Evolutionary conservation across 2,329 filamentous ascomycete species (phyloP).

Genomic region (Neurospora sp.): DNA sequence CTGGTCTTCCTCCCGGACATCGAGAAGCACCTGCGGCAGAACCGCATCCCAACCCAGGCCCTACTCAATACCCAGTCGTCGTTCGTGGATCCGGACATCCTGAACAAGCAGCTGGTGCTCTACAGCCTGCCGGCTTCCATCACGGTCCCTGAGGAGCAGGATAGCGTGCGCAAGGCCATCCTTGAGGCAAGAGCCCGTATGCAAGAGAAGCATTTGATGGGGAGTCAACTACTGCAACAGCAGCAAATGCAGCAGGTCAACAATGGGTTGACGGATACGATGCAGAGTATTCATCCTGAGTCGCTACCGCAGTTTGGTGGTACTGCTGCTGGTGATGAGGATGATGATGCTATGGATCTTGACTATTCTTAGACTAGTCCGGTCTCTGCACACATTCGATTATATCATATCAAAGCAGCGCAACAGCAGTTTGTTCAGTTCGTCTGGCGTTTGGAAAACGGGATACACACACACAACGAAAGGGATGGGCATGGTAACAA

Average conservation of each 20-base stretch:
- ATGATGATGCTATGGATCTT: slow-evolving; percentile 18
- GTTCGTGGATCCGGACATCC: slow-evolving; percentile 33
- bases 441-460: not conserved
- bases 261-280: slow-evolving; percentile 4
- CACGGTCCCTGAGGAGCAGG: slow-evolving; percentile 61
- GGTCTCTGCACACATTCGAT: not conserved
- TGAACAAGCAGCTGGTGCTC: slow-evolving; percentile 66
- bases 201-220: slow-evolving; percentile 44
- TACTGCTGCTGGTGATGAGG: slow-evolving; percentile 2
- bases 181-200: slow-evolving; percentile 64
- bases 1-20: slow-evolving; percentile 80
- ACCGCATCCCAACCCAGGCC: slow-evolving; percentile 54
- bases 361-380: slow-evolving; percentile 8
- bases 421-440: not conserved
- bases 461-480: not conserved
- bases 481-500: not conserved
- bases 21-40: slow-evolving; percentile 64
- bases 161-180: slow-evolving; percentile 74
- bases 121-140: slow-evolving; percentile 73
- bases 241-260: slow-evolving; percentile 1
- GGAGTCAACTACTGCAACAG: slow-evolving; percentile 22
- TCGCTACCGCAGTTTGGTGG: not conserved
- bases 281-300: not conserved
- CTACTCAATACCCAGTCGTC: slow-evolving; percentile 51
- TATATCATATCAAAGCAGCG: not conserved